phyloP scores from a whole-genome alignment of 352 stramenopile genomes.

The Phytophthora sansomeana region DNA sequence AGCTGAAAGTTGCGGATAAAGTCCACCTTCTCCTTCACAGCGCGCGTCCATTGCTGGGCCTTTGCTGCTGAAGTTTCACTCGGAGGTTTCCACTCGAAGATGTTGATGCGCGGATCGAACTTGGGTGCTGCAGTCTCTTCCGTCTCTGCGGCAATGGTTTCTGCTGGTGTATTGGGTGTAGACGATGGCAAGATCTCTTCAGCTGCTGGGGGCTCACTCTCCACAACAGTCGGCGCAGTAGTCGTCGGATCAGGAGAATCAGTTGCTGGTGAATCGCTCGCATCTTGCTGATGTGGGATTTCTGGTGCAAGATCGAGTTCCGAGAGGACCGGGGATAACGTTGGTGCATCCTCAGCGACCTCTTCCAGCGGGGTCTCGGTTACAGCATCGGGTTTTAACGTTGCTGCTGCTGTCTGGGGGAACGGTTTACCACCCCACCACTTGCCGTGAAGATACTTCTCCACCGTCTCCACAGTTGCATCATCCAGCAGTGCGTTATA shows the following conservation, averaged over 20 bases:
- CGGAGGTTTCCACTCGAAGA: conserved; percentile 72
- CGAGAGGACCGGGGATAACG: not conserved
- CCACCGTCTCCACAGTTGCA: conserved; percentile 32
- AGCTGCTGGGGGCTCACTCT: not conserved
- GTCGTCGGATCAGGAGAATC: not conserved
- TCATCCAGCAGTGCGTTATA: conserved; percentile 58
- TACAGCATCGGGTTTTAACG: not conserved
- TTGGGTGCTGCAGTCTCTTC: conserved; percentile 13
- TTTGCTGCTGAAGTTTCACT: conserved; percentile 7
- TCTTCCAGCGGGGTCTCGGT: conserved; percentile 1
- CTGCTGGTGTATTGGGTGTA: not conserved
- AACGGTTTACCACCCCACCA: conserved; percentile 54
- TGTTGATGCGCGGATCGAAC: conserved; percentile 49
- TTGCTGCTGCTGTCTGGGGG: conserved; percentile 2
- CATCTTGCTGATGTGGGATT: not conserved
- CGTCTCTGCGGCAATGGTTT: not conserved
- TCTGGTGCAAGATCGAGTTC: not conserved
- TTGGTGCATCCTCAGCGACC: not conserved
- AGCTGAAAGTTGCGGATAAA: conserved; percentile 67
- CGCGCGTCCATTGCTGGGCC: conserved; percentile 46
- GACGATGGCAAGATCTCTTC: not conserved
- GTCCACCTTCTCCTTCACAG: conserved; percentile 54
- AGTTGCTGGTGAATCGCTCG: not conserved
- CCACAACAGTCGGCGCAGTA: not conserved
- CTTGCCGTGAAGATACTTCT: conserved; percentile 59